Evolutionary conservation across 108 stramenopile species (phyloP), one percentile per base, ranked within the genome.

Genomic region (Cyclotella baltica): DNA sequence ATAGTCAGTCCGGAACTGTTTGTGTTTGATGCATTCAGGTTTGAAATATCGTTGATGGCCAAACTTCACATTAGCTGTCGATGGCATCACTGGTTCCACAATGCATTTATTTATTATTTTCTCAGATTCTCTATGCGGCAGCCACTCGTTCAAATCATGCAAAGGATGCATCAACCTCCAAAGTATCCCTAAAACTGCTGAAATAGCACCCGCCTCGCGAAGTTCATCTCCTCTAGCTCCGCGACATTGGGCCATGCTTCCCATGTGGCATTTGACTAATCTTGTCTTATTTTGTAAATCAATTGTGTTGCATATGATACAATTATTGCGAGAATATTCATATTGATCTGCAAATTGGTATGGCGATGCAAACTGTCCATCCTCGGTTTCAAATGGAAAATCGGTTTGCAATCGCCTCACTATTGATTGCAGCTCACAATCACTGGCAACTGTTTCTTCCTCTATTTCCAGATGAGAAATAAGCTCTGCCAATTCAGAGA

Each of bases 191-290:
- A 85, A 80, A 5, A 85, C 47, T 61, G 80, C 69, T 28, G 48
- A 28, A 38, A 85, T 76, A 4, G 84, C 75, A 48, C 84, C 84
- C 31, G 80, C 80, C 18, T 85, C 70, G 25, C 84, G 69, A 22
- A 85, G 64, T 5, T 34, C 47, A 52, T 81, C 84, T 31, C 84
- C 84, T 61, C 80, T 27, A 22, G 43, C 38, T 28, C 84, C 84
- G 20, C 84, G 79, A 47, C 79, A 81, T 68, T 68, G 79, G 8
- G 84, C 80, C 84, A 85, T 81, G 37, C 75, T 72, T 22, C 84
- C 84, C 84, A 85, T 85, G 20, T 70, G 63, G 38, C 46, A 50
- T 48, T 67, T 35, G 40, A 85, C 53, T 25, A 59, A 46, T 38
- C 80, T 71, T 1, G 62, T 65, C 58, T 59, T 79, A 19, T 30